Evolutionary conservation across 768 basidiomycete species (phyloP).

Genomic region (Bullera alba): DNA sequence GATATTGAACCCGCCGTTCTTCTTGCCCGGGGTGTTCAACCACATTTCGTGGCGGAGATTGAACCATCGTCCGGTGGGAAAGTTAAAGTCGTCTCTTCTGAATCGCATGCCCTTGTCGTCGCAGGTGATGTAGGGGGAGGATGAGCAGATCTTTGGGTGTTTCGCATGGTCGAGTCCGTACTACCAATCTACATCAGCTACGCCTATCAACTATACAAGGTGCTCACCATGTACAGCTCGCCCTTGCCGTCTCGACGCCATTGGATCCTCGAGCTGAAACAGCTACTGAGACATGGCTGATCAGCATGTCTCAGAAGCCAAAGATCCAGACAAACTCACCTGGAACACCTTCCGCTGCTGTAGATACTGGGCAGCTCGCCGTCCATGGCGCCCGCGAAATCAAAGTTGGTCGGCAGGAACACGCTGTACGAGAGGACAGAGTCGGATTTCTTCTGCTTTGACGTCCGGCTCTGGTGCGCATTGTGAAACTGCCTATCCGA

Average conservation of each 20-base stretch:
- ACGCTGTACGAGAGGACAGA: not conserved
- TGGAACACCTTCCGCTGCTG: constrained; percentile 38
- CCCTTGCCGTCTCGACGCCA: constrained; percentile 55
- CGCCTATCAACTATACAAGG: constrained; percentile 12
- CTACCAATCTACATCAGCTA: constrained; percentile 51
- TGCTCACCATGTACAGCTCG: constrained; percentile 56
- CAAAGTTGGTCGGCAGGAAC: constrained; percentile 60
- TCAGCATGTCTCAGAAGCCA: no score
- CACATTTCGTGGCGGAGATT: constrained; percentile 59
- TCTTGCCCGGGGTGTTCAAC: constrained; percentile 66
- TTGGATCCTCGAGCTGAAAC: constrained; percentile 78
- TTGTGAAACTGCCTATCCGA: not conserved
- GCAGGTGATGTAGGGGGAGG: no score
- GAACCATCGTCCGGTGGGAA: constrained; percentile 61
- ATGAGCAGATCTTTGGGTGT: no score
- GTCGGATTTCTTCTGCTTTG: not conserved
- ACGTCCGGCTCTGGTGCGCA: not conserved
- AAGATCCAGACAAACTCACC: constrained; percentile 3
- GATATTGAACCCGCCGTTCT: constrained; percentile 60
- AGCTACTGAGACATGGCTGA: constrained; percentile 46
- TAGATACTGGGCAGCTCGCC: constrained; percentile 76
- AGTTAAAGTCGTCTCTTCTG: no score
- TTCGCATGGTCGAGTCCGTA: no score
- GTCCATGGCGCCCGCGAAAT: constrained; percentile 63
- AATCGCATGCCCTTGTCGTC: no score